Percentiles rank a stretch among this genome's conserved stretches.
Conservation (phyloP, 192 early-diverging fungal genomes). For the Entomortierella beljakovae region DNA sequence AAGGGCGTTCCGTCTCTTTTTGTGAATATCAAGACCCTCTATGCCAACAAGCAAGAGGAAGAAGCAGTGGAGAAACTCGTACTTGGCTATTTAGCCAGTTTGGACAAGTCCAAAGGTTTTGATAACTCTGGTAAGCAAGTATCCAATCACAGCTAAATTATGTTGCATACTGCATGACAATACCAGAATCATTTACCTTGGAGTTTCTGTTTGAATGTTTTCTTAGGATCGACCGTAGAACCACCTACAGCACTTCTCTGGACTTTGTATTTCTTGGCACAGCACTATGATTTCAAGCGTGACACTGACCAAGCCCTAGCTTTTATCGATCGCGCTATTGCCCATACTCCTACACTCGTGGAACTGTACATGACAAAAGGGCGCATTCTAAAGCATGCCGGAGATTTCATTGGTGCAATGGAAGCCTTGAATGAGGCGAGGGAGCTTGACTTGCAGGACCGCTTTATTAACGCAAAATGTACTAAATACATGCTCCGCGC, state of each 20-base stretch:
- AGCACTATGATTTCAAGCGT: slow-evolving; percentile 85
- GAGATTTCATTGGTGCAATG: slow-evolving; percentile 77
- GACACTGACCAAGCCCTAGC: slow-evolving; percentile 78
- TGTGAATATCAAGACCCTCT: slow-evolving; percentile 81
- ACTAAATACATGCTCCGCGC: slow-evolving; percentile 94
- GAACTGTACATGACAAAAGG: slow-evolving; percentile 95
- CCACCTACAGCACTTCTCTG: slow-evolving; percentile 85
- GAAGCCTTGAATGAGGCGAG: slow-evolving; percentile 88
- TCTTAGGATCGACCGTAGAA: slow-evolving; percentile 66
- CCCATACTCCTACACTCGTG: slow-evolving; percentile 88
- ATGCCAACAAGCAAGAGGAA: slow-evolving; percentile 73
- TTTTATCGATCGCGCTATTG: slow-evolving; percentile 85
- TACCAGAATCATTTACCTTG: not conserved
- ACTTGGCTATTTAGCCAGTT: slow-evolving; percentile 66
- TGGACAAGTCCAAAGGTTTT: slow-evolving; percentile 61
- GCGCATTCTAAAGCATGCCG: slow-evolving; percentile 93
- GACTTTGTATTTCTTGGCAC: slow-evolving; percentile 93
- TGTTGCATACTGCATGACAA: not conserved
- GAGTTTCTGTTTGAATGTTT: not conserved
- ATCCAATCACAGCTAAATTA: too few species aligned
- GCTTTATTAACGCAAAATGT: slow-evolving; percentile 94
- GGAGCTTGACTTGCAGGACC: slow-evolving; percentile 91
- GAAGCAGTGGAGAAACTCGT: slow-evolving; percentile 75
- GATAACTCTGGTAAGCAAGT: slow-evolving; percentile 55
- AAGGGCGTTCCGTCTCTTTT: slow-evolving; percentile 97